Percentiles rank a stretch among this genome's conserved stretches.
Conservation (phyloP, 192 early-diverging fungal species). For the Linnemannia zychae region DNA sequence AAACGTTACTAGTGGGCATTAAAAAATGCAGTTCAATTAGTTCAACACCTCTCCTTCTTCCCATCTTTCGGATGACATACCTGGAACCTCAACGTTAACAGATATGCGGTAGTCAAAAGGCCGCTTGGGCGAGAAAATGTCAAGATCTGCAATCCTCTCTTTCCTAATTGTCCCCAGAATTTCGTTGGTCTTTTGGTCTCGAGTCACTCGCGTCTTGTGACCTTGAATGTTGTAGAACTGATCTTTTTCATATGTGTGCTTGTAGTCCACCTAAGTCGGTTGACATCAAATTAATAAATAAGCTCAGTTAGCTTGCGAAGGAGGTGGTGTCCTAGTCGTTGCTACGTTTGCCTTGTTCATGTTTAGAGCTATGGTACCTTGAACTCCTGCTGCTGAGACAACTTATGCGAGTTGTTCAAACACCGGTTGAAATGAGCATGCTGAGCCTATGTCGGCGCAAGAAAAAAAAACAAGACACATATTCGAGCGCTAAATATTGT, state of each 20-base stretch:
- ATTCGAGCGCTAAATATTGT: not conserved
- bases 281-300: not conserved
- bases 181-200: constrained; percentile 70
- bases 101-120: constrained; percentile 90
- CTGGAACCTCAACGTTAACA: constrained; percentile 82
- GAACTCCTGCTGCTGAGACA: constrained; percentile 60
- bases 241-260: constrained; percentile 49
- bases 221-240: constrained; percentile 24
- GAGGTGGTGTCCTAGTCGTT: not conserved
- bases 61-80: constrained; percentile 13
- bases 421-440: constrained; percentile 88
- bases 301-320: no score
- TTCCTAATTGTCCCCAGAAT: constrained; percentile 78
- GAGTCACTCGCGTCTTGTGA: constrained; percentile 73
- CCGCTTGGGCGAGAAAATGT: constrained; percentile 86
- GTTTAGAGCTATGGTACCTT: constrained; percentile 35
- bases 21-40: no score
- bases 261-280: constrained; percentile 14
- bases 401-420: constrained; percentile 80
- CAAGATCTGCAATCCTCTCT: constrained; percentile 83
- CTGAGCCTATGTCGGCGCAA: constrained; percentile 69
- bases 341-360: not conserved
- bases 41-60: no score
- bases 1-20: constrained; percentile 13
- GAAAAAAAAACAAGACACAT: not conserved